Conservation (phyloP, 2,329 filamentous ascomycete species). For the Macrophomina pseudophaseolina region DNA sequence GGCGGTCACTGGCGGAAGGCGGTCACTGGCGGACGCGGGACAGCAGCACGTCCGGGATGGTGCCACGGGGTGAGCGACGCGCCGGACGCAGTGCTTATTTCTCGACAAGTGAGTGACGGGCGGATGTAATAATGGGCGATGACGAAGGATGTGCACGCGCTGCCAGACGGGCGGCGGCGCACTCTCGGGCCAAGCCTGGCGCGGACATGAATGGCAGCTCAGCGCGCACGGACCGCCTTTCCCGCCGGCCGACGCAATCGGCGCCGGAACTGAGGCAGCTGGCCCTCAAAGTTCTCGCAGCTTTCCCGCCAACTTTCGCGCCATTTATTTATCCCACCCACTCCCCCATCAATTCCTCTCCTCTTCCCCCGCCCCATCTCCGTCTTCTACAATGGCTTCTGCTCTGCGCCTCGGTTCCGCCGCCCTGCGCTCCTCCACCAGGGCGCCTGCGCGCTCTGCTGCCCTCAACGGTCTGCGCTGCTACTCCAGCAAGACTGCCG, state of each 20-base stretch:
- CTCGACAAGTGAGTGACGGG: slow-evolving; percentile 13
- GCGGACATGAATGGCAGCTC: background rate
- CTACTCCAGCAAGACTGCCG: slow-evolving; percentile 93
- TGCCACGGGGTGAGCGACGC: slow-evolving; percentile 21
- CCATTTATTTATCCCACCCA: slow-evolving; percentile 35
- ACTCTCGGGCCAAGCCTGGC: slow-evolving; percentile 8
- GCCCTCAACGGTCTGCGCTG: slow-evolving; percentile 84
- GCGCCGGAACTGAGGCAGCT: background rate
- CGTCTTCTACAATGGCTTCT: slow-evolving; percentile 71
- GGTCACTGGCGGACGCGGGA: slow-evolving; percentile 20
- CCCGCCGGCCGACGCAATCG: slow-evolving; percentile 6
- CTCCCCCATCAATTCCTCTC: slow-evolving; percentile 43
- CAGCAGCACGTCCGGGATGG: slow-evolving; percentile 19
- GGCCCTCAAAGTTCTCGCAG: slow-evolving; percentile 26
- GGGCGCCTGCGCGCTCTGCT: slow-evolving; percentile 68
- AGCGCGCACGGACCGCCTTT: background rate
- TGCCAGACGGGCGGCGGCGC: slow-evolving; percentile 2
- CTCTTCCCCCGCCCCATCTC: slow-evolving; percentile 38
- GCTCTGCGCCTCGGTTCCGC: slow-evolving; percentile 80
- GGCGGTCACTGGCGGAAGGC: slow-evolving; percentile 25
- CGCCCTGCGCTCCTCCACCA: slow-evolving; percentile 78
- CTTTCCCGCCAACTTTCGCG: slow-evolving; percentile 29
- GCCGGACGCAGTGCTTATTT: slow-evolving; percentile 21
- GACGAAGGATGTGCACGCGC: slow-evolving; percentile 13
- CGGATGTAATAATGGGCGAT: slow-evolving; percentile 17